Evolutionary conservation across 208 protist species (phyloP).

Genomic region (Trypanosomatidae sp.): DNA sequence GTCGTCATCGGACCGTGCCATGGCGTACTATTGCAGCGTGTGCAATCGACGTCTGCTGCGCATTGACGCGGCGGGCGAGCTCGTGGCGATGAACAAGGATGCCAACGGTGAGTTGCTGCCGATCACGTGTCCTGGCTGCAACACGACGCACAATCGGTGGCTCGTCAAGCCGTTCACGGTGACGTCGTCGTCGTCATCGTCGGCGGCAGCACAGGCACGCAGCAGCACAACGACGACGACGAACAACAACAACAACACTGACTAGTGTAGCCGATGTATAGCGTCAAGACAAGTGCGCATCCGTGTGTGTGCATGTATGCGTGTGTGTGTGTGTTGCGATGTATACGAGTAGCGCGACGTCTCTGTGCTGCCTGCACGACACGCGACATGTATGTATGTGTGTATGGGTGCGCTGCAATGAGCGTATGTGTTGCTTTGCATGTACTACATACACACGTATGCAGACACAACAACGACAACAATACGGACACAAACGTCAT

Average conservation of each 20-base stretch:
- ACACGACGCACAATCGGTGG: slow-evolving; percentile 56
- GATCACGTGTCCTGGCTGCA: slow-evolving; percentile 69
- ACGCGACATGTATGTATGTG: no score
- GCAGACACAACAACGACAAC: no score
- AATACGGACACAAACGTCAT: no score
- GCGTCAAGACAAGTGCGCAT: no score
- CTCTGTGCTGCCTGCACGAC: no score
- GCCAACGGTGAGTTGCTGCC: slow-evolving; percentile 40
- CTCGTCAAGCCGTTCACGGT: slow-evolving; percentile 25
- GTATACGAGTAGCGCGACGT: no score
- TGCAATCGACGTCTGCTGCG: slow-evolving; percentile 60
- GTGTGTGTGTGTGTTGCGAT: no score
- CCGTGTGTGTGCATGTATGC: no score
- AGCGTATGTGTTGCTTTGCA: no score
- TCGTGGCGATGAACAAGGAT: slow-evolving; percentile 65
- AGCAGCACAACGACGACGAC: neutral
- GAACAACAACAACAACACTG: neutral
- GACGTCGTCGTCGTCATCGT: neutral
- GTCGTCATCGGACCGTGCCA: slow-evolving; percentile 11
- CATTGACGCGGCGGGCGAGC: slow-evolving; percentile 56
- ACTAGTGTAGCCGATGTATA: neutral
- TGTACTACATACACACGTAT: no score
- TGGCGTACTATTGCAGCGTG: slow-evolving; percentile 59
- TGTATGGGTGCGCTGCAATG: no score
- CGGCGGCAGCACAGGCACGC: no score